Evolutionary conservation across 805 yeast genomes (phyloP), one percentile per base, ranked within the genome.

Genomic region (Metschnikowia proteae): DNA sequence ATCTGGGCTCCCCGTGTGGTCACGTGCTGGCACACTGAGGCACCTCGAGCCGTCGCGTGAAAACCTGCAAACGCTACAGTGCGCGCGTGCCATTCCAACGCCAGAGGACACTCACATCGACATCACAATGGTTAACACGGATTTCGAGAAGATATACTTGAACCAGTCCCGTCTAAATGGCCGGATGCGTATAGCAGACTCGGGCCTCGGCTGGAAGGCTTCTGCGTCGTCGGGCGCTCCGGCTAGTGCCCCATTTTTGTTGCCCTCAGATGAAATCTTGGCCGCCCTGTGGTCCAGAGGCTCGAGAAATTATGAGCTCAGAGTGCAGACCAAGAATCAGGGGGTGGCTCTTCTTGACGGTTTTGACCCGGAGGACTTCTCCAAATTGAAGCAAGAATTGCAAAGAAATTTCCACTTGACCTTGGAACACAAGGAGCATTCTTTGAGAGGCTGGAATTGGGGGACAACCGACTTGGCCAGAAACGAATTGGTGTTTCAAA

Each of bases 371-470:
- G 90, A 84, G 51, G 97, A 92, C 62, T 85, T 88, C 60, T 81
- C 82, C 51, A 76, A 85, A 51, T 73, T 94, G 61, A 92, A 91
- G 66, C 86, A 80, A 61, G 96, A 91, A 56, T 74, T 94, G 57
- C 90, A 86, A 62, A 76, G 90, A 57, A 80, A 86, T 60, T 88
- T 90, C 67, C 74, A 69, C 46, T 73, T 88, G 38, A 79, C 80
- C 48, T 75, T 94, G 50, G 98, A 94, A 59, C 84, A 79, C 53
- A 82, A 78, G 60, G 98, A 92, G 60, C 99, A 94, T 68, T 86
- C 97, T 4, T 73, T 94, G 55, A 81, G 97, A 71, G 99, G 99
- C 30, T 94, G 99, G 99, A 94, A 94, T 68, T 94, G 99, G 99
- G 99, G 99, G 47, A 83, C 85, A 55, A 77, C 92, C 11, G 96